Percentiles rank a stretch among this genome's conserved stretches.
Evolutionary conservation across 352 stramenopile species (phyloP).

Genomic region (Pythium volutum): DNA sequence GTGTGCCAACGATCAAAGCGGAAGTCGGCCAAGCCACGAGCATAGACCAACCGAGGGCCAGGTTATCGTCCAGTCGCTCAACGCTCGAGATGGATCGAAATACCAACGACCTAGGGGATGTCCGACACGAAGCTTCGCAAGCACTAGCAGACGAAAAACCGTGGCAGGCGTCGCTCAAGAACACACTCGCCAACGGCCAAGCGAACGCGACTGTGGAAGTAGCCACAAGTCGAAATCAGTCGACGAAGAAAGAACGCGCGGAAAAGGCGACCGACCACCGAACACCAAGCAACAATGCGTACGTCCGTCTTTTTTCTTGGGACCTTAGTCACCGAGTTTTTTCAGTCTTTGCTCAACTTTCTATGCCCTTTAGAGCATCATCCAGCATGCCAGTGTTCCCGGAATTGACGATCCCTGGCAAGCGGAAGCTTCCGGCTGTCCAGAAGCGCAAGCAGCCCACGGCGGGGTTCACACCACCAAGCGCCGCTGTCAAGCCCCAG

Average conservation of each 20-base stretch:
- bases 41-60: not conserved
- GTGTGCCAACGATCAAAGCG: not conserved
- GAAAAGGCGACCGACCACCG: not conserved
- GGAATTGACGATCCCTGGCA: conserved; percentile 52
- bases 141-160: conserved; percentile 22
- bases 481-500: not conserved
- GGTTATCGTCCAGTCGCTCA: not conserved
- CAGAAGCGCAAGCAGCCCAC: conserved; percentile 34
- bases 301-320: not conserved
- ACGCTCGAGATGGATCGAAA: conserved; percentile 1
- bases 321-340: not conserved
- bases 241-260: conserved; percentile 1
- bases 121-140: conserved; percentile 1
- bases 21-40: not conserved
- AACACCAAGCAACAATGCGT: conserved; percentile 9
- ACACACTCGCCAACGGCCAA: conserved; percentile 46
- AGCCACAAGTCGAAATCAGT: not conserved
- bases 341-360: too few relatives aligned
- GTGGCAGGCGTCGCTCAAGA: conserved; percentile 62
- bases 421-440: conserved; percentile 23
- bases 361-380: too few relatives aligned
- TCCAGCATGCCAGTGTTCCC: conserved; percentile 42
- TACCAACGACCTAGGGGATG: too few relatives aligned
- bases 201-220: not conserved
- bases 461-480: conserved; percentile 14